phyloP scores from a whole-genome alignment of 805 yeast species.

The Monosporozyma yasuniensis region DNA sequence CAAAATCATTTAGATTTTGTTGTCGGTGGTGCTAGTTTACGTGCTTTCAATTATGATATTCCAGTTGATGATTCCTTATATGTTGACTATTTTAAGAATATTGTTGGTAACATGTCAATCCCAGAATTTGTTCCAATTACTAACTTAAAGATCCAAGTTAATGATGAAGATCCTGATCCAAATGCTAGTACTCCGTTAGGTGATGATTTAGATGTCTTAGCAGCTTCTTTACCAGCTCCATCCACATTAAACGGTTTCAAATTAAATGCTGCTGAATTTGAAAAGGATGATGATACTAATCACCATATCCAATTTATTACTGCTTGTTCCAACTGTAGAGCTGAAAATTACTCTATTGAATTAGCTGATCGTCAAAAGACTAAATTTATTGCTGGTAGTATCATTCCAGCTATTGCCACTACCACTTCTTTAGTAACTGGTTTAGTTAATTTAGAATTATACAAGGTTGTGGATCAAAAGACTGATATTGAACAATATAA shows the following conservation, averaged over 20 bases:
- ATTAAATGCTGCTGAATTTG: constrained; percentile 85
- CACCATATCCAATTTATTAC: constrained; percentile 94
- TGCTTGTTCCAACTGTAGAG: constrained; percentile 95
- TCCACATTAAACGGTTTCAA: constrained; percentile 82
- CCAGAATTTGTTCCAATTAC: constrained; percentile 68
- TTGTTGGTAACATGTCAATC: constrained; percentile 41
- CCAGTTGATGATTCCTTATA: constrained; percentile 56
- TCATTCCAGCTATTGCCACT: constrained; percentile 98
- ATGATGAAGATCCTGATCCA: constrained; percentile 83
- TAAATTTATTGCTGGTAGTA: constrained; percentile 95
- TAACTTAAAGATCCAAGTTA: constrained; percentile 72
- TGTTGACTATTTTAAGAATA: constrained; percentile 42
- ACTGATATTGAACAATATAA: constrained; percentile 75
- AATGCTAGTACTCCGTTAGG: constrained; percentile 46
- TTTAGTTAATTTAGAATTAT: constrained; percentile 80
- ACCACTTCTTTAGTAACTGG: constrained; percentile 98
- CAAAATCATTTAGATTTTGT: constrained; percentile 75
- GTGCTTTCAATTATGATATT: constrained; percentile 85
- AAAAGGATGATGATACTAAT: constrained; percentile 94
- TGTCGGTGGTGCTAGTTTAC: constrained; percentile 81
- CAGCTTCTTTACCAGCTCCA: constrained; percentile 79
- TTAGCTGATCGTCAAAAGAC: constrained; percentile 84
- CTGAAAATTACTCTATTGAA: constrained; percentile 81
- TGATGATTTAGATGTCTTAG: constrained; percentile 58
- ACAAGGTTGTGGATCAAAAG: constrained; percentile 76